These are phyloP conservation scores for Straminergon stramineum DNA, from an alignment of 225 moss, liverwort and hornwort genomes.

Conservation along the genomic window DNA sequence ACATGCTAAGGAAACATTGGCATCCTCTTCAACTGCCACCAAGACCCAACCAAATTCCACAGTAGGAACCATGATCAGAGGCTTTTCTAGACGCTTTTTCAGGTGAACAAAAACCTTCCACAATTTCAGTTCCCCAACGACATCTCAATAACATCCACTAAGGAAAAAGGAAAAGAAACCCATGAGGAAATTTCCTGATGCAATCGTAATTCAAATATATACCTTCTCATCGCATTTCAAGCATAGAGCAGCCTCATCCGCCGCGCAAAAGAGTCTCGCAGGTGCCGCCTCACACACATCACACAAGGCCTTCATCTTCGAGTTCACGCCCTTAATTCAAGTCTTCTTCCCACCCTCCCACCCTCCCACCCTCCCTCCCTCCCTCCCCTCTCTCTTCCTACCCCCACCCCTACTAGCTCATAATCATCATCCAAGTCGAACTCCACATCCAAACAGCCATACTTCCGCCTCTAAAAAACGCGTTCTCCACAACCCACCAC, in stretches of 20 bases:
- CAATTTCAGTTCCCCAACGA: neutral
- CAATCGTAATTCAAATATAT: neutral
- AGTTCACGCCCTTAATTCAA: neutral
- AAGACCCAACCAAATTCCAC: neutral
- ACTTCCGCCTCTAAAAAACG: neutral
- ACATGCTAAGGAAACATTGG: neutral
- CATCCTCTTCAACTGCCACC: neutral
- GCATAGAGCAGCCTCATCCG: constrained; percentile 98
- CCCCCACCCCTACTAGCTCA: neutral
- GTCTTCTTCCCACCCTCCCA: neutral
- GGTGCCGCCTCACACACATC: constrained; percentile 96
- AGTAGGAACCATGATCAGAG: neutral
- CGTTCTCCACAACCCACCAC: neutral
- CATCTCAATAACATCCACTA: neutral
- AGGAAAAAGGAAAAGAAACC: neutral
- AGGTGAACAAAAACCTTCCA: neutral
- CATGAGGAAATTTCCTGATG: neutral
- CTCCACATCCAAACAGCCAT: neutral
- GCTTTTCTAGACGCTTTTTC: neutral
- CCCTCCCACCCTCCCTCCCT: neutral
- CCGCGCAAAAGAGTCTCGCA: constrained; percentile 86
- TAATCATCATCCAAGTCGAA: neutral
- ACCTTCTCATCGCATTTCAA: constrained; percentile 90
- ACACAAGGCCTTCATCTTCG: constrained; percentile 81
- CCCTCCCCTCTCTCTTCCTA: neutral